Conservation (phyloP, 2,329 filamentous ascomycete species). For the Pseudonectria foliicola region DNA sequence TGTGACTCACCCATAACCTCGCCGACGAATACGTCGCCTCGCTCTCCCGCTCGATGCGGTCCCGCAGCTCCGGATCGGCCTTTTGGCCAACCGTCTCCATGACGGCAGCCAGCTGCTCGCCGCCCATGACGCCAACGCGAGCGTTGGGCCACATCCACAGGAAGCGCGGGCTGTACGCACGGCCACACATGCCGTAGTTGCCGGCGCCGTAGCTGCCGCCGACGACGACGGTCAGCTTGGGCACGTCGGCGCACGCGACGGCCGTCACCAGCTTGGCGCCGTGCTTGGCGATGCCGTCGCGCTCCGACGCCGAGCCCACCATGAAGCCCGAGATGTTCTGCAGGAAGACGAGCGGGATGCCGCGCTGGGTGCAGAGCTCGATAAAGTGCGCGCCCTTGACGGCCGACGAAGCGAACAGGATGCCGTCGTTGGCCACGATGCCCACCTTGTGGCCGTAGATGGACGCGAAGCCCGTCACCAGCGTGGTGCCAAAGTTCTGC, state of each 20-base stretch:
- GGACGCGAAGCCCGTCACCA: constrained; percentile 84
- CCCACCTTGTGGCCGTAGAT: constrained; percentile 89
- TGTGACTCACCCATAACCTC: constrained; percentile 68
- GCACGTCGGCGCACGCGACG: constrained; percentile 87
- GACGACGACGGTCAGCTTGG: constrained; percentile 96
- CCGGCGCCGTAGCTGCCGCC: constrained; percentile 88
- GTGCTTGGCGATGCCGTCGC: constrained; percentile 94
- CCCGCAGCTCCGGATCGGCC: constrained; percentile 71
- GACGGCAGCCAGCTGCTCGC: constrained; percentile 82
- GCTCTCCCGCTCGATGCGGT: constrained; percentile 82
- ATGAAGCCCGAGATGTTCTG: constrained; percentile 99
- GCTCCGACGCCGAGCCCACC: constrained; percentile 88
- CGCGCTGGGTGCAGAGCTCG: constrained; percentile 83
- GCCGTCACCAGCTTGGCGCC: constrained; percentile 95
- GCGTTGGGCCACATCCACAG: constrained; percentile 98
- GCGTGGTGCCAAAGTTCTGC: constrained; percentile 76
- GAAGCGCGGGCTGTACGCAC: constrained; percentile 86
- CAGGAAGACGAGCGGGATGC: constrained; percentile 84
- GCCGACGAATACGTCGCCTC: constrained; percentile 85
- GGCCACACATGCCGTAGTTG: constrained; percentile 97
- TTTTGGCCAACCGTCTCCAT: constrained; percentile 91
- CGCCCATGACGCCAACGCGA: constrained; percentile 93
- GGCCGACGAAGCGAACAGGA: constrained; percentile 81
- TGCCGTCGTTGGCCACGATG: constrained; percentile 93
- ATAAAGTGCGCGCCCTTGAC: constrained; percentile 97